These are phyloP conservation scores for Flaveria brownii DNA, from an alignment of 129 eudicot genomes.

Conservation along the genomic window DNA sequence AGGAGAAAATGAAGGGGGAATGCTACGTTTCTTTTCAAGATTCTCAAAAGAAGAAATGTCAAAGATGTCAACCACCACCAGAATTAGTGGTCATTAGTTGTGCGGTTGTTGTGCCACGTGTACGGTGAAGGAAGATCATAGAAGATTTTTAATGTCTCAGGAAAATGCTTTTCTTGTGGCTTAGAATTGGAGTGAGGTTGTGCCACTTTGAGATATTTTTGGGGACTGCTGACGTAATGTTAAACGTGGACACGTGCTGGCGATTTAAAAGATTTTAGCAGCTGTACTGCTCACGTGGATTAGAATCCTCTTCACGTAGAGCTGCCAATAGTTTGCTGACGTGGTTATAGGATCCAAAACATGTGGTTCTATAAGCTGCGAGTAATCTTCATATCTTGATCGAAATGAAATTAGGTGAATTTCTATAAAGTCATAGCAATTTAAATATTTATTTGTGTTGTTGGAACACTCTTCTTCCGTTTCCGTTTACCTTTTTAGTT, in stretches of 20 bases:
- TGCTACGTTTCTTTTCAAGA: neutral
- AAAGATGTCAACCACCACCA: constrained; percentile 33
- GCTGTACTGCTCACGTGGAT: constrained; percentile 34
- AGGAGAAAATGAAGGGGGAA: neutral
- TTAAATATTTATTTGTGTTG: no score
- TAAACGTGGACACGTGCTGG: constrained; percentile 24
- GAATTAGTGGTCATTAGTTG: constrained; percentile 27
- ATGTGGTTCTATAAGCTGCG: neutral
- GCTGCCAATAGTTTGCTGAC: neutral
- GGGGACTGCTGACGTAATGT: no score
- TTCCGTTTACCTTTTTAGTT: no score
- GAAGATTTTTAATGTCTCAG: neutral
- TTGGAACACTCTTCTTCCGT: no score
- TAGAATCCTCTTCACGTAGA: constrained; percentile 3
- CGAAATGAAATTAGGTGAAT: neutral
- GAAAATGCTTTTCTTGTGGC: constrained; percentile 41
- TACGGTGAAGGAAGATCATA: constrained; percentile 2
- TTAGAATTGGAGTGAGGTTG: constrained; percentile 3
- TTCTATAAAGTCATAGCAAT: neutral
- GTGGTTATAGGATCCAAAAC: constrained; percentile 5
- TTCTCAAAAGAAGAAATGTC: constrained; percentile 26
- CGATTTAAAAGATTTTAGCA: constrained; percentile 24
- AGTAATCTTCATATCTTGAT: neutral
- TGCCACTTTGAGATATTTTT: constrained; percentile 27
- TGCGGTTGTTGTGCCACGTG: constrained; percentile 36